Base-by-base conservation (phyloP, 1,139 yeast species). In the Yamadazyma triangularis region DNA sequence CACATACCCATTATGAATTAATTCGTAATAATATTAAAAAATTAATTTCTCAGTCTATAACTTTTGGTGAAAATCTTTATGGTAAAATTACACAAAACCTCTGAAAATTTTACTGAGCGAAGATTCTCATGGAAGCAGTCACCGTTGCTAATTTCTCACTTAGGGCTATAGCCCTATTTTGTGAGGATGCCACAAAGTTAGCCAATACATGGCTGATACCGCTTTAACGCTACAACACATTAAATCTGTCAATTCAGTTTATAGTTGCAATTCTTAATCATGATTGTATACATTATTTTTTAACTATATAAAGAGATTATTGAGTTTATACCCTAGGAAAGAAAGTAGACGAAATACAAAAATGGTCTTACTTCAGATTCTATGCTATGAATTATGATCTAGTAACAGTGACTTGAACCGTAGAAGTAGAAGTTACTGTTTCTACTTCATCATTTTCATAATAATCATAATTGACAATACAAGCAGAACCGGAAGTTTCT, bases 391-490 rank as follows among this genome's bases (percentile, higher is more conserved):
- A n/a, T n/a, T n/a, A n/a, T n/a, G n/a, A n/a, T 34, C 36, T 34
- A 13, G 73, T 66, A 12, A 67, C 58, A 7, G 73, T 68, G 9
- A 58, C 45, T 40, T 52, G 56, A 23, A 65, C 44, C 13, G 71
- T 64, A 16, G 66, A 54, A 5, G 71, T 65, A 10, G 70, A 62
- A 26, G 64, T 57, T 24, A 50, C 59, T 13, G 53, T 57, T 28
- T 47, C 48, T 11, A 55, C 45, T 35, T 52, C 59, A 28, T 44
- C 57, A 12, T 54, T 50, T 26, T 51, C 53, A 45, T 67, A 65
- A 49, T 65, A 68, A 43, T 66, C 71, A 45, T 64, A 67, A 44
- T 67, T 58, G 15, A 68, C 66, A 27, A 56, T 43, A 42, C 74
- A 68, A 14, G 64, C 62, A 31, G 60, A 60, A 32, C 47, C 52